Evolutionary conservation across 164 flowering plant species (phyloP), one percentile per base, ranked within the genome.

Genomic region (Protea cynaroides): DNA sequence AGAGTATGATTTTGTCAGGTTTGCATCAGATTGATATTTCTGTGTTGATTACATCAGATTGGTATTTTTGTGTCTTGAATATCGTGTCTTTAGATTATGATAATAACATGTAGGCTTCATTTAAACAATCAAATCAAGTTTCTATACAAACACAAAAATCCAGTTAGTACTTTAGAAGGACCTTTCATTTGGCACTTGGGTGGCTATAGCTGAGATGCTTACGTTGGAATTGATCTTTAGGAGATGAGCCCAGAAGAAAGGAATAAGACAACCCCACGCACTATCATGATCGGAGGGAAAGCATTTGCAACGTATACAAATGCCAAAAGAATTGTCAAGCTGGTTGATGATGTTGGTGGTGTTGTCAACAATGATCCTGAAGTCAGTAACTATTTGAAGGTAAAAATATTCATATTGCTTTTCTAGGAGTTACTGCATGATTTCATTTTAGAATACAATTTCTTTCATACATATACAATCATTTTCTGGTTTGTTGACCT

Each of bases 251-350:
- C 87, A 22, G 87, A 86, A 62, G 90, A 89, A 51, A 79, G 96
- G 58, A 84, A 78, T 71, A 88, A 73, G n/a, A 77, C 86, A 58
- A 87, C 91, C 36, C 75, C 95, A 12, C 88, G 99, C 29, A 89
- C 97, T 38, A 75, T 95, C 61, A 88, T 95, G 99, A 78, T 95
- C 56, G 99, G 97, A 67, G 97, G 99, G 59, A 95, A 95, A 73
- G 99, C 99, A 70, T 91, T 91, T 79, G 97, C 99, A 50, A 91
- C 97, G 65, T 95, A 95, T 61, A 86, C 92, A 43, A 95, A 91
- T 81, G 99, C 99, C 25, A 95, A 89, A 79, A 80, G 97, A 75
- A 95, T 95, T 63, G 97, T 95, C 70, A 89, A 86, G 76, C 76
- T 95, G 67, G 97, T 91, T 65, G 80, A 79, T 77, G 97, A 95